These are phyloP conservation scores for Penicillium atrosanguineum DNA, from an alignment of 495 filamentous ascomycete genomes.

Conservation along the genomic window DNA sequence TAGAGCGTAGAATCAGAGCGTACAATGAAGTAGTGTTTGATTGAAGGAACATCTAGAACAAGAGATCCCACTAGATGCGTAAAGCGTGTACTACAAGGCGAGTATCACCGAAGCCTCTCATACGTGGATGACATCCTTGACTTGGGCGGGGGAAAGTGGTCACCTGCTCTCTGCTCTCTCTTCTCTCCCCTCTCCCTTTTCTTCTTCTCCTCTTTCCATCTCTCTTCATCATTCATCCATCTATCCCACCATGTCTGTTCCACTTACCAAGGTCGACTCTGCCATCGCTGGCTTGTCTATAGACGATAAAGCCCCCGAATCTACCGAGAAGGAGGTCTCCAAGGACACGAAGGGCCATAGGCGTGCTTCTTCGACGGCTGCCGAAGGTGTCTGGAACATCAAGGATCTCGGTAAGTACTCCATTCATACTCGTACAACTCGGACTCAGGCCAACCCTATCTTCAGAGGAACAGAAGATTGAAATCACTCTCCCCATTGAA, in stretches of 20 bases:
- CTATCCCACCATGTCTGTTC: conserved; percentile 58
- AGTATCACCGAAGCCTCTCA: not conserved
- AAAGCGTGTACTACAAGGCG: not conserved
- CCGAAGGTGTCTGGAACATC: conserved; percentile 72
- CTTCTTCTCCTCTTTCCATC: conserved; percentile 25
- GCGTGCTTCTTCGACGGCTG: conserved; percentile 62
- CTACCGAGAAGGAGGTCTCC: conserved; percentile 40
- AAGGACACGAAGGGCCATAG: conserved; percentile 56
- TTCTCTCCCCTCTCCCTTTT: conserved; percentile 20
- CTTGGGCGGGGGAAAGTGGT: conserved; percentile 11
- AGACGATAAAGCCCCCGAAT: conserved; percentile 49
- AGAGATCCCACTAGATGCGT: not conserved
- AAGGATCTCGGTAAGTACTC: conserved; percentile 71
- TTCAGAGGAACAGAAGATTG: conserved; percentile 71
- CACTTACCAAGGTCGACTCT: conserved; percentile 82
- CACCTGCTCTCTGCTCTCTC: conserved; percentile 23
- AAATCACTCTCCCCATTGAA: conserved; percentile 77
- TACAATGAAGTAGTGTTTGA: not conserved
- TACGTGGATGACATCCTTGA: conserved; percentile 28
- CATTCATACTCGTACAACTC: not conserved
- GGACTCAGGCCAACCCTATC: conserved; percentile 12
- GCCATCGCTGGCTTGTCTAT: conserved; percentile 75
- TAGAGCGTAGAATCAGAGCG: not conserved
- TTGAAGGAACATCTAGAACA: not conserved
- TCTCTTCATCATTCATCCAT: conserved; percentile 12